Evolutionary conservation across 2,329 filamentous ascomycete genomes (phyloP), one percentile per base, ranked within the genome.

Genomic region (Boeremia lycopersici): DNA sequence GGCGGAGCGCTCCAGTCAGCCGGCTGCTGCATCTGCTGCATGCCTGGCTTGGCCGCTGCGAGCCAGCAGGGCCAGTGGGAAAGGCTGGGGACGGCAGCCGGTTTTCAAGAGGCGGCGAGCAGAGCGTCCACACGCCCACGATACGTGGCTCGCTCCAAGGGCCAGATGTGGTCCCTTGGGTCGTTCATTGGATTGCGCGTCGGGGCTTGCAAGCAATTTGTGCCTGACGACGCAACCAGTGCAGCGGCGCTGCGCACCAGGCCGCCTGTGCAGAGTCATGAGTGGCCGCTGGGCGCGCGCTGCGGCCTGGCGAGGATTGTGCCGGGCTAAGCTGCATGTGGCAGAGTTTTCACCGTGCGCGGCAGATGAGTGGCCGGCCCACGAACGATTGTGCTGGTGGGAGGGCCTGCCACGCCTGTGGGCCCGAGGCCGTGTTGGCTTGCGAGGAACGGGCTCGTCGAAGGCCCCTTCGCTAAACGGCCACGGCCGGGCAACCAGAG

Each of bases 121-220:
- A 53, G 48, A 48, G 51, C 48, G 44, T 36, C 8, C n/a, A 28
- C 46, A 42, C 38, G 51, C 48, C 35, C 48, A 54, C 59, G 43
- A 61, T 67, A 68, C 64, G 67, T 71, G 67, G 68, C 70, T 65
- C 63, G 57, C 65, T 53, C 57, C 54, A 57, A 49, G 63, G 59
- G 53, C 52, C 57, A 59, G 61, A 59, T 36, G 64, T 45, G 56
- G 59, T 65, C 61, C 62, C 62, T 68, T 61, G 53, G 48, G 39
- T 45, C 57, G 61, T 65, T 67, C 59, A 67, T 68, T 63, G 62
- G 64, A 52, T 44, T 57, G 53, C 56, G 49, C 41, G 47, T 59
- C 61, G 57, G 60, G 57, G 50, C 54, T 35, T 57, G 59, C 58
- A 11, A 61, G 59, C 61, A 41, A 61, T 53, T 64, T 63, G 67